Evolutionary conservation across 305 asterid genomes (phyloP).

Genomic region (Solanum chacoense): DNA sequence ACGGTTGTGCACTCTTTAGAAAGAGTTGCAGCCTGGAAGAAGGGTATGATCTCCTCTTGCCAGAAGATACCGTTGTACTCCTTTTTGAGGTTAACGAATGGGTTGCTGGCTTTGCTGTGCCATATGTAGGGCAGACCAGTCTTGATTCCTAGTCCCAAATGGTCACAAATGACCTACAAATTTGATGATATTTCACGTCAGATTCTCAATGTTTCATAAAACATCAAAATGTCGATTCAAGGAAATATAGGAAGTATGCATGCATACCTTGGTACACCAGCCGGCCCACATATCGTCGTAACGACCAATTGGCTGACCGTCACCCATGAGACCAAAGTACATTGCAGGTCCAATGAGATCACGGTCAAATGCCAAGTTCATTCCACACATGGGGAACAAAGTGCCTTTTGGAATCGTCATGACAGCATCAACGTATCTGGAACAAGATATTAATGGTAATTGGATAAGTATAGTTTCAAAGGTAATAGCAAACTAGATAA

Average conservation of each 20-base stretch:
- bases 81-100: conserved; percentile 69
- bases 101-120: conserved; percentile 95
- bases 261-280: conserved; percentile 69
- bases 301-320: conserved; percentile 91
- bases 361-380: conserved; percentile 73
- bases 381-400: conserved; percentile 73
- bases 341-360: conserved; percentile 77
- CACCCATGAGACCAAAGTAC: conserved; percentile 90
- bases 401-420: conserved; percentile 73
- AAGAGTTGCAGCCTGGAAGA: conserved; percentile 44
- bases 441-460: background rate
- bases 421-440: conserved; percentile 70
- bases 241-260: background rate
- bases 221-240: background rate
- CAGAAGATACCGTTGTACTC: conserved; percentile 77
- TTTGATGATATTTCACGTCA: background rate
- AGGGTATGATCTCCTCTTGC: conserved; percentile 75
- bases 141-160: conserved; percentile 62
- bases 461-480: background rate
- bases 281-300: conserved; percentile 92
- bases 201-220: background rate
- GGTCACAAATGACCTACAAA: conserved; percentile 69
- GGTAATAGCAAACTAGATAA: background rate
- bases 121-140: conserved; percentile 77
- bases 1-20: conserved; percentile 61